Percentiles rank a stretch among this genome's conserved stretches.
Conservation (phyloP, 148 eudicot species). For the Rhododendron henanense region DNA sequence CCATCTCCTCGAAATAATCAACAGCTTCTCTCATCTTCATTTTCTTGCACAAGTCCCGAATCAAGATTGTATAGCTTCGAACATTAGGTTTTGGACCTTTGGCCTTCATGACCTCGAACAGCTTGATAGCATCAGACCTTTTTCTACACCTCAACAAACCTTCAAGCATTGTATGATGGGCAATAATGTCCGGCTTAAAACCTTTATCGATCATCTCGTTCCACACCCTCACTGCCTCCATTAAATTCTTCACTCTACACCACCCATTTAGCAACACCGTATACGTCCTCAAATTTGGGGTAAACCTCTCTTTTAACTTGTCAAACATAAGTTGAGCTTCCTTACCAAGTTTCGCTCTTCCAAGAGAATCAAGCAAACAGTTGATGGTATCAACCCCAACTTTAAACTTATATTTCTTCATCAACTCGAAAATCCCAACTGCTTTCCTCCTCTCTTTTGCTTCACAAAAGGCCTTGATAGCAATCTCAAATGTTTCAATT, state of each 20-base stretch:
- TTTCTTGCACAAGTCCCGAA: conserved; percentile 74
- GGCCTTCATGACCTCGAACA: conserved; percentile 75
- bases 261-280: conserved; percentile 73
- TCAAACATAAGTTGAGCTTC: conserved; percentile 71
- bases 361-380: conserved; percentile 61
- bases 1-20: conserved; percentile 62
- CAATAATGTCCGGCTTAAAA: conserved; percentile 68
- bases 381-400: conserved; percentile 64
- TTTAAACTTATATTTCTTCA: conserved; percentile 74
- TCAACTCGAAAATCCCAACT: conserved; percentile 71
- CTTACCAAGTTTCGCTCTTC: conserved; percentile 65
- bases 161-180: conserved; percentile 78
- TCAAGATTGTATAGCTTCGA: conserved; percentile 71
- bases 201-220: conserved; percentile 83
- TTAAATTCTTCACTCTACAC: conserved; percentile 67
- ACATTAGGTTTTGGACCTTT: conserved; percentile 83
- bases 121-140: conserved; percentile 69
- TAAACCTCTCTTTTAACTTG: conserved; percentile 53
- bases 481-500: conserved; percentile 60
- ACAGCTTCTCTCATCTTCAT: conserved; percentile 60
- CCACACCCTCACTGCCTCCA: conserved; percentile 87
- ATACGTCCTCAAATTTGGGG: conserved; percentile 51
- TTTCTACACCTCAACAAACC: conserved; percentile 69
- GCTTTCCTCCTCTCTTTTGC: conserved; percentile 83
- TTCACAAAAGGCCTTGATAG: conserved; percentile 62